These are phyloP conservation scores for Colletotrichum tofieldiae DNA, from an alignment of 2,329 filamentous ascomycete genomes.

Conservation along the genomic window DNA sequence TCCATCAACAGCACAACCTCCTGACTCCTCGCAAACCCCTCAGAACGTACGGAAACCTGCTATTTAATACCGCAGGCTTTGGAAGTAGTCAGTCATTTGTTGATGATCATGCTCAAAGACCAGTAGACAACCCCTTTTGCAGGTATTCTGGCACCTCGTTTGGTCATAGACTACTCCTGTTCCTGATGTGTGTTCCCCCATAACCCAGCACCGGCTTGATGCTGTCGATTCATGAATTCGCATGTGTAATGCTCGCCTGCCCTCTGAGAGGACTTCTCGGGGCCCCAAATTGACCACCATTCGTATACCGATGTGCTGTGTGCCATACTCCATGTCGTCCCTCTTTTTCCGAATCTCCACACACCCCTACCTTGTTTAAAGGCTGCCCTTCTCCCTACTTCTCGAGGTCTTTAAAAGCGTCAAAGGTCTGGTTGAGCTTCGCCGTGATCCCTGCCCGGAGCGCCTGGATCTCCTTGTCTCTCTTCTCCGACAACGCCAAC, in stretches of 20 bases:
- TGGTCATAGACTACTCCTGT: background rate
- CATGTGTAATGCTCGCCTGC: background rate
- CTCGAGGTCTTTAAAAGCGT: slow-evolving; percentile 9
- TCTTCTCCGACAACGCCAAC: slow-evolving; percentile 71
- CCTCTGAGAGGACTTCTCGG: background rate
- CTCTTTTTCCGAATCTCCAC: background rate
- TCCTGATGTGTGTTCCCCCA: background rate
- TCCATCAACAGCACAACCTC: background rate
- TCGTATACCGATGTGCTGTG: background rate
- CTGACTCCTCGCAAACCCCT: background rate
- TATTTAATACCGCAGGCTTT: background rate
- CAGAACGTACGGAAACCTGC: background rate
- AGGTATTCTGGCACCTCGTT: background rate
- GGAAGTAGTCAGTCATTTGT: too few relatives aligned
- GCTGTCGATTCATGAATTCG: background rate
- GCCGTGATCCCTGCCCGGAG: slow-evolving; percentile 62
- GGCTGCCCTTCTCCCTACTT: background rate
- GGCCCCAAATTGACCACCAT: background rate
- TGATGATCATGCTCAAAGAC: background rate
- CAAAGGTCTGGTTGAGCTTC: slow-evolving; percentile 46
- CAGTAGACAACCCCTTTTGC: background rate
- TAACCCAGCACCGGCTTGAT: slow-evolving; percentile 11
- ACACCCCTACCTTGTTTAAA: background rate
- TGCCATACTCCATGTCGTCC: background rate
- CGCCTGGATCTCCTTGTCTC: slow-evolving; percentile 67